Conservation (phyloP, 2,329 filamentous ascomycete species). For the Fusarium floridanum region DNA sequence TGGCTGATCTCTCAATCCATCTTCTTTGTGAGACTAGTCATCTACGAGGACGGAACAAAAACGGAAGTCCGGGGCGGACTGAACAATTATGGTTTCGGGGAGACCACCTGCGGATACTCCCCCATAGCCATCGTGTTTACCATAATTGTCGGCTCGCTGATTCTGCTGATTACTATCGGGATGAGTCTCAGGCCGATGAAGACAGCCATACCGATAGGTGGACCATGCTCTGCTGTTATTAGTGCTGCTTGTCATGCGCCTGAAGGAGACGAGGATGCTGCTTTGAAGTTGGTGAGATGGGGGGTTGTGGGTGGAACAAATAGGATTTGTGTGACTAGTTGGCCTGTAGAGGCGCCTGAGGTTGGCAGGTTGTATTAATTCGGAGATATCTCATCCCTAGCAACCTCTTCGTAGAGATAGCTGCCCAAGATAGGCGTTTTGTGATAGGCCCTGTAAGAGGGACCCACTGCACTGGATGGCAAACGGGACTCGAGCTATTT, state of each 20-base stretch:
- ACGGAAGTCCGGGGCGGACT: background rate
- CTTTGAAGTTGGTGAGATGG: background rate
- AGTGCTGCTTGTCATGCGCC: conserved; percentile 1
- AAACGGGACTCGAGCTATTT: background rate
- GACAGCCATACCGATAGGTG: background rate
- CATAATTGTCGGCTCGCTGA: background rate
- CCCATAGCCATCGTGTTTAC: conserved; percentile 4
- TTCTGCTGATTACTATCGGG: background rate
- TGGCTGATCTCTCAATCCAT: conserved; percentile 11
- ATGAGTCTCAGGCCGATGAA: background rate
- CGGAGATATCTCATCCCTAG: background rate
- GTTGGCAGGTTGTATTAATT: background rate
- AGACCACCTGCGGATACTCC: conserved; percentile 5
- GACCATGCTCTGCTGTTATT: conserved; percentile 3
- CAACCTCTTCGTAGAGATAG: no score
- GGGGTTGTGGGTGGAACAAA: background rate
- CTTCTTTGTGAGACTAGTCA: conserved; percentile 1
- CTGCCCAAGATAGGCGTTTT: no score
- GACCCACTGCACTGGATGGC: no score
- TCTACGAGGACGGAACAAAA: background rate
- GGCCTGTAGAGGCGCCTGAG: background rate
- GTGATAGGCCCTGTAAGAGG: no score
- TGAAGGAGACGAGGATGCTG: background rate
- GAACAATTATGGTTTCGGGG: background rate
- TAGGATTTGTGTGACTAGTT: background rate